Percentiles rank a stretch among this genome's conserved stretches.
Evolutionary conservation across 768 basidiomycete species (phyloP).

Genomic region (Hygrophorus russula): DNA sequence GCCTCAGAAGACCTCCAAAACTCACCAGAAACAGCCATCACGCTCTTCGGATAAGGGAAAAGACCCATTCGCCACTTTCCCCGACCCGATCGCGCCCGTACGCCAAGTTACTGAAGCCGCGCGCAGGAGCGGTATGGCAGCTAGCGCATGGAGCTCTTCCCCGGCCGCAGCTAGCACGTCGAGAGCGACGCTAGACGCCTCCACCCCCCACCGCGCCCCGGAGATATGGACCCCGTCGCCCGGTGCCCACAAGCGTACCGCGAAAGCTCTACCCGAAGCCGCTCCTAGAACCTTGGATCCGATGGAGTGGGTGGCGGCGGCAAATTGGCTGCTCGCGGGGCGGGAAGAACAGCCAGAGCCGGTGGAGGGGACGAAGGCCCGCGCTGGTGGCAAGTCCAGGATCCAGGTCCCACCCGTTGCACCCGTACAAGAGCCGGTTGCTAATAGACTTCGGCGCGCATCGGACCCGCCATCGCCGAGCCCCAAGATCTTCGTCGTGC

Average conservation of each 20-base stretch:
- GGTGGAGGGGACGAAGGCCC: constrained; percentile 1
- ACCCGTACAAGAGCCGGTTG: background rate
- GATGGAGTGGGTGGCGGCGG: background rate
- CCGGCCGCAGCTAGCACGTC: background rate
- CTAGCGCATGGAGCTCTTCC: background rate
- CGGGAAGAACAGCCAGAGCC: background rate
- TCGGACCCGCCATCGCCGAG: constrained; percentile 20
- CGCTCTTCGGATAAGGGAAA: too few species aligned
- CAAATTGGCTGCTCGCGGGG: background rate
- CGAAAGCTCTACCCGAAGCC: background rate
- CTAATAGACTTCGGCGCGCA: constrained; percentile 12
- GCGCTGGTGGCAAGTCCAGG: too few species aligned
- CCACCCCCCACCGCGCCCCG: background rate
- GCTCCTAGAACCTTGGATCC: background rate
- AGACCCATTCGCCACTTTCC: too few species aligned
- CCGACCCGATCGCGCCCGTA: too few species aligned
- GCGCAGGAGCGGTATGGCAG: background rate
- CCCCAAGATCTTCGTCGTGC: constrained; percentile 11
- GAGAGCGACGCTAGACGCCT: background rate
- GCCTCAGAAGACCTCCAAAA: too few species aligned
- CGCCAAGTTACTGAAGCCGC: too few species aligned
- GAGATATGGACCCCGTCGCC: background rate
- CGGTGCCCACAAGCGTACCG: background rate
- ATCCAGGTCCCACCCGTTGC: background rate
- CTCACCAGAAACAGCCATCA: too few species aligned